phyloP scores from a whole-genome alignment of 192 early-diverging fungal genomes.

The Haplosporangium gracile region DNA sequence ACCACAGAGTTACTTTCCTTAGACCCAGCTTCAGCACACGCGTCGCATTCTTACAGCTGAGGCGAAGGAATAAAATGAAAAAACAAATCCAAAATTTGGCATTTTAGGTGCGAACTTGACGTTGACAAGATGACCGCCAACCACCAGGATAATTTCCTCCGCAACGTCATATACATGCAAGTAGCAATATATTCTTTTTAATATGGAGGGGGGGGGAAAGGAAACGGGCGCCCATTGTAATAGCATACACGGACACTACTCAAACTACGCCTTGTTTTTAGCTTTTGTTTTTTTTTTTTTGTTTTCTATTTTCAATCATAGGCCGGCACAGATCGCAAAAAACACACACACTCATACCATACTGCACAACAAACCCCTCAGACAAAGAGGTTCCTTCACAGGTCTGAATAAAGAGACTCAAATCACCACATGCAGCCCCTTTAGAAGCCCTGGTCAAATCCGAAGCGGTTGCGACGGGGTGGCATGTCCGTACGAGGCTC shows the following conservation, averaged over 20 bases:
- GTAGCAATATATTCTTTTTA: not conserved
- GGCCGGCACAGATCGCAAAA: not conserved
- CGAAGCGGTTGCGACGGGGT: conserved; percentile 2
- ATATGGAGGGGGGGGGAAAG: not conserved
- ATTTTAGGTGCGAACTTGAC: too few relatives aligned
- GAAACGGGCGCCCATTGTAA: not conserved
- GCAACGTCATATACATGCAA: not conserved
- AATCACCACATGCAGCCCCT: not conserved
- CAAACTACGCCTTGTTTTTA: not conserved
- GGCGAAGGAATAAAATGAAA: not conserved
- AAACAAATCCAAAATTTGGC: not conserved
- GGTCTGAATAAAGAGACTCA: not conserved
- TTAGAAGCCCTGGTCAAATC: conserved; percentile 16
- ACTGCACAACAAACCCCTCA: not conserved
- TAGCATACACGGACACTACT: not conserved
- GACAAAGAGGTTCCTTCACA: not conserved
- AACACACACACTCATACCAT: not conserved
- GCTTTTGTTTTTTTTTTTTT: too few relatives aligned
- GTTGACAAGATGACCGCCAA: too few relatives aligned
- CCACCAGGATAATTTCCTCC: not conserved
- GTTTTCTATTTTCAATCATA: not conserved
- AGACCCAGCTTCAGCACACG: not conserved
- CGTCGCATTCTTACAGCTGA: not conserved
- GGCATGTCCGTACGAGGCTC: conserved; percentile 18
- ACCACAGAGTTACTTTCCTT: conserved; percentile 3